Base-by-base conservation (phyloP, 768 basidiomycete species). In the Psilocybe sp. region DNA sequence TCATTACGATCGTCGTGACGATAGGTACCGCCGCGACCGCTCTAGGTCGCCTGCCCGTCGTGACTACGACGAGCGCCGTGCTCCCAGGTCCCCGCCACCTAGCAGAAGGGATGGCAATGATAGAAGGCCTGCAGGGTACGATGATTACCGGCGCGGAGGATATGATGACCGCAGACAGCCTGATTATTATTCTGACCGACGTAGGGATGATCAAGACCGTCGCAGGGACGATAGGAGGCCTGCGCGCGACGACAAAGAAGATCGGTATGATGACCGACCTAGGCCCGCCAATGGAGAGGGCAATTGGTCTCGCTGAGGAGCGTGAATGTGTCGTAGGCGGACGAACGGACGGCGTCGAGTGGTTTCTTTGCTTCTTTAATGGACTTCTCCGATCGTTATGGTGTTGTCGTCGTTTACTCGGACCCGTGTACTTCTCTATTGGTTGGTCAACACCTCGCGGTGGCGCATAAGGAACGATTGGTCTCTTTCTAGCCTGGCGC, bases 51-150 rank as follows among this genome's bases (percentile, higher is more conserved):
- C 90, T 63, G 75, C 79, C 64, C 86, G 89, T 58, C 81, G 84
- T 52, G 84, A 83, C 54, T 69, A 79, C 51, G 89, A 88, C 60
- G 87, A 87, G 70, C 84, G 87, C 77, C 86, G 85, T 57, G 61
- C 59, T 62, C 73, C 84, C 76, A 85, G 88, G 80, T 89, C 87
- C 74, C 84, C 89, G 66, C 84, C 87, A 59, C 78, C 82, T 52
- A 79, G 76, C 23, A 28, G 23, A 79, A 87, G 89, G 79, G 87
- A 90, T 62, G 74, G 74, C 71, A 87, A 90, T 76, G 87, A 90
- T 72, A 83, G 78, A 80, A 85, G 86, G 79, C 81, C 87, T 83
- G 85, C 87, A 84, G 88, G 87, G 84, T 89, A 90, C 84, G 89
- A 91, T 82, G 86, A 89, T 81, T 77, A 82, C 70, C 84, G 89